These are phyloP conservation scores for Scheffersomyces coipomensis DNA, from an alignment of 805 yeast species.

Conservation along the genomic window DNA sequence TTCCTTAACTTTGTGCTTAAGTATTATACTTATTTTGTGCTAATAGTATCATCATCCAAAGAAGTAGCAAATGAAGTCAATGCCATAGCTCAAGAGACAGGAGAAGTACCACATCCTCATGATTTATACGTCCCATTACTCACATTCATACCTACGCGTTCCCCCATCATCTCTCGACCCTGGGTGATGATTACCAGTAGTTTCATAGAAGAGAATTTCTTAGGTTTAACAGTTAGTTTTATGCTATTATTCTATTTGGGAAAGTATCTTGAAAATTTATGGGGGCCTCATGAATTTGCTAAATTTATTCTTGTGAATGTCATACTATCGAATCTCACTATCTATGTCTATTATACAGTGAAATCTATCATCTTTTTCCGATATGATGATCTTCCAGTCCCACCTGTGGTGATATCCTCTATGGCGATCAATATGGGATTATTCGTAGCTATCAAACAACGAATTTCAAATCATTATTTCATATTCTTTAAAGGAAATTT, in stretches of 20 bases:
- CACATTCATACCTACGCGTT: slow-evolving; percentile 47
- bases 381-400: slow-evolving; percentile 17
- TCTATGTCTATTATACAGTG: slow-evolving; percentile 24
- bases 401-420: slow-evolving; percentile 51
- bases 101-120: slow-evolving; percentile 42
- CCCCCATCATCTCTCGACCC: slow-evolving; percentile 39
- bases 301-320: slow-evolving; percentile 43
- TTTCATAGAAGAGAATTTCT: slow-evolving; percentile 44
- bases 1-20: slow-evolving; percentile 32
- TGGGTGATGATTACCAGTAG: slow-evolving; percentile 51
- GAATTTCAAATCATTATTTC: slow-evolving; percentile 61
- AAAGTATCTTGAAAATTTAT: slow-evolving; percentile 60
- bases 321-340: slow-evolving; percentile 31
- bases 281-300: slow-evolving; percentile 57
- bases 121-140: slow-evolving; percentile 48
- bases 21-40: slow-evolving; percentile 37
- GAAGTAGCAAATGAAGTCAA: slow-evolving; percentile 18
- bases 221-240: slow-evolving; percentile 36
- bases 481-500: slow-evolving; percentile 45
- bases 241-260: slow-evolving; percentile 52
- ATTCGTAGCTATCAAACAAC: slow-evolving; percentile 63
- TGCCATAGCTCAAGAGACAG: slow-evolving; percentile 29
- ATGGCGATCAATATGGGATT: slow-evolving; percentile 57
- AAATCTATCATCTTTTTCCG: slow-evolving; percentile 11
- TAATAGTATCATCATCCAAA: slow-evolving; percentile 29